Evolutionary conservation across 305 asterid genomes (phyloP).

Genomic region (Plantago lanceolata): DNA sequence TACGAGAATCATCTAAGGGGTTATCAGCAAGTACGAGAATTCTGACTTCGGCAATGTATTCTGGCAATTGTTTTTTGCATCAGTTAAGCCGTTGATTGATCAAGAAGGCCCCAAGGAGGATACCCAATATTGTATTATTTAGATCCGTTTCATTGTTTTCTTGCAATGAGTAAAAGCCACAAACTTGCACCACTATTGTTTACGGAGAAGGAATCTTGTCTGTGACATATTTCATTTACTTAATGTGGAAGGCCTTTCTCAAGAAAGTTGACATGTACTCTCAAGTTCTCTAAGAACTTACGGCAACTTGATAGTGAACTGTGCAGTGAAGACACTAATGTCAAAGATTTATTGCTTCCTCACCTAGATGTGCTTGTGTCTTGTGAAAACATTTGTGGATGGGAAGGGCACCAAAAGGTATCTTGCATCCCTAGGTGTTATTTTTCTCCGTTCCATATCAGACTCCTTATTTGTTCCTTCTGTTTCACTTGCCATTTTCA

Average conservation of each 20-base stretch:
- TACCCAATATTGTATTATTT: neutral
- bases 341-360: slow-evolving; percentile 56
- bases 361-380: slow-evolving; percentile 67
- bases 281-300: slow-evolving; percentile 76
- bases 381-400: slow-evolving; percentile 45
- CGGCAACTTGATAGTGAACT: slow-evolving; percentile 68
- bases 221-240: slow-evolving; percentile 81
- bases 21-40: slow-evolving; percentile 57
- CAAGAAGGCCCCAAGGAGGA: slow-evolving; percentile 73
- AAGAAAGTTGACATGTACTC: slow-evolving; percentile 54
- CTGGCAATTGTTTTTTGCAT: slow-evolving; percentile 73
- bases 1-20: slow-evolving; percentile 51
- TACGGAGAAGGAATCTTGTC: slow-evolving; percentile 66
- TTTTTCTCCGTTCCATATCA: too few relatives aligned
- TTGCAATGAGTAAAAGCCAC: slow-evolving; percentile 87
- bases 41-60: slow-evolving; percentile 63
- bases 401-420: slow-evolving; percentile 61
- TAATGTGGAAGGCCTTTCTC: slow-evolving; percentile 66
- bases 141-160: slow-evolving; percentile 70
- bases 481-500: too few relatives aligned
- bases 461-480: too few relatives aligned
- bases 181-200: slow-evolving; percentile 60
- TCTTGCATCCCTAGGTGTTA: slow-evolving; percentile 11
- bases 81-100: slow-evolving; percentile 60
- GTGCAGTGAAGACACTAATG: slow-evolving; percentile 40